Conservation (phyloP, 1,284 basidiomycete genomes). For the Naganishia sp. region DNA sequence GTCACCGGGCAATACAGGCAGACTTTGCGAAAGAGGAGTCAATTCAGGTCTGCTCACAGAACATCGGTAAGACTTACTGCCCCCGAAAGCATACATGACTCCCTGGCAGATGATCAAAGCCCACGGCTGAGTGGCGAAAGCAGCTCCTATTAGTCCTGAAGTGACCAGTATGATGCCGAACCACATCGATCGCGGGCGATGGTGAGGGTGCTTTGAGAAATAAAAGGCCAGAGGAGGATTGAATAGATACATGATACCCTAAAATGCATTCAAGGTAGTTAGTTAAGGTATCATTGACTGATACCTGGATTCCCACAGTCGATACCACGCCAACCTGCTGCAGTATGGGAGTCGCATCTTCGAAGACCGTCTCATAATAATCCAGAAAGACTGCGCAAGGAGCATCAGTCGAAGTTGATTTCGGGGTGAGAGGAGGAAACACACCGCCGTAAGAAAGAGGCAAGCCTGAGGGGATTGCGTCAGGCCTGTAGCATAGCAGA, state of each 20-base stretch:
- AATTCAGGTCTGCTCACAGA: too few relatives aligned
- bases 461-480: constrained; percentile 32
- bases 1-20: constrained; percentile 40
- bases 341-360: constrained; percentile 31
- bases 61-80: constrained; percentile 33
- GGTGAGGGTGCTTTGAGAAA: constrained; percentile 35
- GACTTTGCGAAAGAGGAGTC: constrained; percentile 20
- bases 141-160: constrained; percentile 36
- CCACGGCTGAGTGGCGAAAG: constrained; percentile 33
- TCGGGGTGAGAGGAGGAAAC: background rate
- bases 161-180: constrained; percentile 34
- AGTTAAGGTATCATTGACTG: background rate
- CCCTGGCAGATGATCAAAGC: constrained; percentile 38
- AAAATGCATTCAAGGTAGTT: background rate
- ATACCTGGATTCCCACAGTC: constrained; percentile 30
- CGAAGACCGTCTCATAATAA: constrained; percentile 35
- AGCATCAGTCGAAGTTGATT: background rate
- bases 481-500: background rate
- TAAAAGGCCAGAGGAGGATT: constrained; percentile 36
- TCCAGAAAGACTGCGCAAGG: constrained; percentile 37
- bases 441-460: constrained; percentile 39
- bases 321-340: constrained; percentile 38
- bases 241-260: constrained; percentile 41
- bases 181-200: constrained; percentile 37
- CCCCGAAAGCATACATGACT: constrained; percentile 38